Percentiles rank a stretch among this genome's conserved stretches.
These are phyloP conservation scores for Neobulgaria alba DNA, from an alignment of 2,329 filamentous ascomycete genomes.

Conservation along the genomic window DNA sequence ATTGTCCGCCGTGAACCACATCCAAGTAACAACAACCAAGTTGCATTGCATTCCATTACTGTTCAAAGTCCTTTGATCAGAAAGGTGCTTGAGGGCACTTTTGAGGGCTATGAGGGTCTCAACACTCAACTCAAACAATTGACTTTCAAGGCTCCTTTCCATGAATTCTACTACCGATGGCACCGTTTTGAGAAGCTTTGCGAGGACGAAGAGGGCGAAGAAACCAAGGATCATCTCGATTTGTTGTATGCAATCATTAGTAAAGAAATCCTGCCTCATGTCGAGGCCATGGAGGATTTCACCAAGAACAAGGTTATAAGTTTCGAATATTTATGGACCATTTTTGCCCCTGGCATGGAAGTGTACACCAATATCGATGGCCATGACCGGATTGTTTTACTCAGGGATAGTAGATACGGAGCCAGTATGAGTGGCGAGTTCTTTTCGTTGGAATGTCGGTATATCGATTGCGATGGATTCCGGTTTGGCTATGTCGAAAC, in stretches of 20 bases:
- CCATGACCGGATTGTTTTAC: slow-evolving; percentile 9
- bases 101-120: slow-evolving; percentile 28
- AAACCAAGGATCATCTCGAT: slow-evolving; percentile 24
- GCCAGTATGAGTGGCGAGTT: slow-evolving; percentile 13
- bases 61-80: slow-evolving; percentile 30
- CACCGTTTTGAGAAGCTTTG: slow-evolving; percentile 20
- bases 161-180: slow-evolving; percentile 31
- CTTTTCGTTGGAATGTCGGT: slow-evolving; percentile 10
- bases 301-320: slow-evolving; percentile 32
- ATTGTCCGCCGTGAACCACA: slow-evolving; percentile 20
- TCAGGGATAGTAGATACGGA: slow-evolving; percentile 21
- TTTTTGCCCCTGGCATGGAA: slow-evolving; percentile 14
- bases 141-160: slow-evolving; percentile 28
- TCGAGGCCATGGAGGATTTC: slow-evolving; percentile 21
- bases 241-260: slow-evolving; percentile 28
- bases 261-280: slow-evolving; percentile 19
- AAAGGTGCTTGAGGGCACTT: slow-evolving; percentile 24
- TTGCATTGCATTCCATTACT: slow-evolving; percentile 26
- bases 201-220: slow-evolving; percentile 23
- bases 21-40: slow-evolving; percentile 14
- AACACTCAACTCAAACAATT: slow-evolving; percentile 27
- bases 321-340: slow-evolving; percentile 36
- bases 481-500: slow-evolving; percentile 14
- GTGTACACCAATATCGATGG: slow-evolving; percentile 14
- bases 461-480: slow-evolving; percentile 13